Percentiles rank a stretch among this genome's conserved stretches.
Conservation (phyloP, 2,329 filamentous ascomycete genomes). For the Epichloe glyceriae region DNA sequence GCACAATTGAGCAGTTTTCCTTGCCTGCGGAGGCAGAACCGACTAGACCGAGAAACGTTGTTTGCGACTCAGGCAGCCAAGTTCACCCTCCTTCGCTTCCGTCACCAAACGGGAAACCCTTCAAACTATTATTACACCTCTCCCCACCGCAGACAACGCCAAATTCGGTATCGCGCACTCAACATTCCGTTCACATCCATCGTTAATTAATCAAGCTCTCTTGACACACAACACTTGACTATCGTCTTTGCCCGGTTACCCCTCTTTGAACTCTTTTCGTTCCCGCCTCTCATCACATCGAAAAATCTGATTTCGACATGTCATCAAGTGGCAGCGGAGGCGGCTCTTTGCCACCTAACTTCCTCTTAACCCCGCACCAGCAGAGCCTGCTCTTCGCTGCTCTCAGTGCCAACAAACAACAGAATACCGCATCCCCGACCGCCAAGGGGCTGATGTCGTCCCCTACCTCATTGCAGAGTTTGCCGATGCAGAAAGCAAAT, state of each 20-base stretch:
- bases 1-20: background rate
- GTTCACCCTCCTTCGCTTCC: constrained; percentile 5
- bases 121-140: too few relatives aligned
- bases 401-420: constrained; percentile 54
- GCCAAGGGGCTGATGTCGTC: constrained; percentile 30
- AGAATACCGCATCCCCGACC: constrained; percentile 20
- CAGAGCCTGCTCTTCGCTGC: constrained; percentile 65
- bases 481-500: constrained; percentile 29
- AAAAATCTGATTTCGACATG: constrained; percentile 22
- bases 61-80: constrained; percentile 25
- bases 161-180: too few relatives aligned
- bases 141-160: too few relatives aligned
- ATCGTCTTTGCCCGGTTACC: background rate
- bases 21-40: background rate
- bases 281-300: background rate
- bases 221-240: background rate
- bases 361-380: constrained; percentile 63
- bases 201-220: background rate
- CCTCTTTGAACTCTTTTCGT: background rate
- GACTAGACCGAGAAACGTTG: constrained; percentile 13
- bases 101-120: background rate
- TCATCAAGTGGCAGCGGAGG: constrained; percentile 34
- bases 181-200: background rate
- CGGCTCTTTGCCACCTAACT: constrained; percentile 34
- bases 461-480: constrained; percentile 35